Evolutionary conservation across 768 basidiomycete genomes (phyloP).

Genomic region (Lactarius hatsudake): DNA sequence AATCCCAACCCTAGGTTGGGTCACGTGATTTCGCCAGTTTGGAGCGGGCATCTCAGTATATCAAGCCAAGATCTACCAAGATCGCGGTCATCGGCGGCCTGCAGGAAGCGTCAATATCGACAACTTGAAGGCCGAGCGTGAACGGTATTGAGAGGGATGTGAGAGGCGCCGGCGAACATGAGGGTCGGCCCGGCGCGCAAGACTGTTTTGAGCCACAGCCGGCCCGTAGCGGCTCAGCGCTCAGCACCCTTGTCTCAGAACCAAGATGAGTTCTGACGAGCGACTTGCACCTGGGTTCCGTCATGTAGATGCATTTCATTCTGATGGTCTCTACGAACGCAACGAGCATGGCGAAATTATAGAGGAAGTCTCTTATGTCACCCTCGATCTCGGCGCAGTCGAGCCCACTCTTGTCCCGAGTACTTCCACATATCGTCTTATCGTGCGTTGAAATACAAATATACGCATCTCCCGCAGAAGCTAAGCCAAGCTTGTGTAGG

Average conservation of each 20-base stretch:
- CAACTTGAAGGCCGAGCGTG: no score
- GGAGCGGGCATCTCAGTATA: no score
- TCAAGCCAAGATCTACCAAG: no score
- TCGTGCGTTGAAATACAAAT: conserved; percentile 47
- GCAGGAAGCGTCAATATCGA: no score
- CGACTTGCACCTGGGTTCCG: conserved; percentile 51
- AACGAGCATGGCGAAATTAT: conserved; percentile 37
- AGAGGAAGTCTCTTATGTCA: conserved; percentile 64
- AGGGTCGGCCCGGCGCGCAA: no score
- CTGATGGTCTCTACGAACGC: conserved; percentile 65
- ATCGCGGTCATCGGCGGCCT: no score
- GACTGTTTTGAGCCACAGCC: no score
- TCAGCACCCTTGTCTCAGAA: background rate
- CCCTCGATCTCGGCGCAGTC: conserved; percentile 66
- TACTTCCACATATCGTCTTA: conserved; percentile 63
- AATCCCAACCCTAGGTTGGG: no score
- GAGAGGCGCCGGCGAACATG: no score
- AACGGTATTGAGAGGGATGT: no score
- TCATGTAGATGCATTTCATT: conserved; percentile 64
- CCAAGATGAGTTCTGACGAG: conserved; percentile 8
- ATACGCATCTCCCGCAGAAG: background rate
- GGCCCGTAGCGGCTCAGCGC: no score
- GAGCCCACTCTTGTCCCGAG: conserved; percentile 76
- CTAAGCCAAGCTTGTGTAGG: conserved; percentile 37
- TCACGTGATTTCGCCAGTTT: no score